Base-by-base conservation (phyloP, 495 filamentous ascomycete genomes). In the Trichoderma virens region DNA sequence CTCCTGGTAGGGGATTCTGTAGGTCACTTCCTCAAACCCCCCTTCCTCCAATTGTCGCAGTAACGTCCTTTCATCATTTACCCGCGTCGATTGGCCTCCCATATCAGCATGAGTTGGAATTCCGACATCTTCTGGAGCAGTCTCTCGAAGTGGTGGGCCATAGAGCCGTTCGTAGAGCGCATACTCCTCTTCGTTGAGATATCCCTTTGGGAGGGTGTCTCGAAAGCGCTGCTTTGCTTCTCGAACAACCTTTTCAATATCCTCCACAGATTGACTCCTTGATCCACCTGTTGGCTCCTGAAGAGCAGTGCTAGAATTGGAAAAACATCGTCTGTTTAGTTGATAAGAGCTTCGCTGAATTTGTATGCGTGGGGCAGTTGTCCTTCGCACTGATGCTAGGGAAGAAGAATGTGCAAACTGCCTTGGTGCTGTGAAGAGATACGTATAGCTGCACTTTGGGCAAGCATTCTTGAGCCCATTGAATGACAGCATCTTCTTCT, bases 161-260 rank as follows among this genome's bases (percentile, higher is more conserved):
- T 92, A 98, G 11, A 96, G 75, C 64, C 91, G 82, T 64, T 88
- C 86, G 70, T 96, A 98, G 2, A 96, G 70, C 45, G 76, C 75
- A 56, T 89, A 86, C 71, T 96, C 93, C 32, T 86, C 80, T 5
- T 80, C 78, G 18, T 83, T 82, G 54, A 98, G 72, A 64, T 88
- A 82, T 18, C 82, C 87, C n/a, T 86, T 81, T 0, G 94, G 94
- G 11, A 97, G 74, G 1, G 79, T 85, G 67, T 94, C 85, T 47
- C 93, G 90, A 73, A 90, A 96, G 13, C 82, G 78, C 67, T 89
- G 85, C 67, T 88, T 82, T 25, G 92, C 87, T 59, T 83, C 74
- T 28, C 86, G 84, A 60, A 91, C 90, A 60, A 88, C 79, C 2
- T 75, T 76, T 69, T 92, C 90, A 65, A 84, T 73, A 59, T 82